Evolutionary conservation across 2,329 filamentous ascomycete species (phyloP).

Genomic region (Stachybotrys elegans): DNA sequence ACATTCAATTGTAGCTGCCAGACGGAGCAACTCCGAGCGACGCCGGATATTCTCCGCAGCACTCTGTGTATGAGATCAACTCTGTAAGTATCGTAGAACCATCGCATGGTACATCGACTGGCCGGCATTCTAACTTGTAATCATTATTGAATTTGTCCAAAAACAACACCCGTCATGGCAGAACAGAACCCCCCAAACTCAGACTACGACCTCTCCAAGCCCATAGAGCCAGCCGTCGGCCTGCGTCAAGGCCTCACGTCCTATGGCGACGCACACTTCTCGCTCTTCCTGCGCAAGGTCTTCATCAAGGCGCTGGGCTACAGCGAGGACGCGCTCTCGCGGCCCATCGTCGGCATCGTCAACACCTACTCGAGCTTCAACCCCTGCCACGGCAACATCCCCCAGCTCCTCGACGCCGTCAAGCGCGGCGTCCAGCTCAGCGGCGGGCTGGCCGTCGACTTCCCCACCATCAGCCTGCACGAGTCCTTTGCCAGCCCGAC

Average conservation of each 20-base stretch:
- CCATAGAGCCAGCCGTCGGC: conserved; percentile 46
- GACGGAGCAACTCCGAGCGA: no score
- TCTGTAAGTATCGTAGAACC: no score
- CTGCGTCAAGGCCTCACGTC: conserved; percentile 60
- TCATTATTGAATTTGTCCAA: no score
- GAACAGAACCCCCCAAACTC: no score
- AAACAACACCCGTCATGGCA: no score
- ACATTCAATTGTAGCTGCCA: no score
- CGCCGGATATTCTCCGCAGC: no score
- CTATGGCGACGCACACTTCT: conserved; percentile 72
- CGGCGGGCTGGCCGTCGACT: conserved; percentile 66
- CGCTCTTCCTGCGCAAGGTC: conserved; percentile 67
- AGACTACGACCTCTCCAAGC: conserved; percentile 58
- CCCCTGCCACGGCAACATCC: conserved; percentile 68
- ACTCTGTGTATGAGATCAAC: no score
- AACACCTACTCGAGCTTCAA: conserved; percentile 72
- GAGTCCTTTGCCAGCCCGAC: conserved; percentile 66
- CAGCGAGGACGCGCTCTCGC: conserved; percentile 63
- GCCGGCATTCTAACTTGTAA: no score
- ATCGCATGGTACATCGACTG: no score
- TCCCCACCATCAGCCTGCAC: conserved; percentile 68
- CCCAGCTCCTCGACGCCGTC: conserved; percentile 65
- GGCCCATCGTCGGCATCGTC: conserved; percentile 69
- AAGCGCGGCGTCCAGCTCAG: conserved; percentile 63
- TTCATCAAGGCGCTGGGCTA: conserved; percentile 76